Evolutionary conservation across 768 basidiomycete species (phyloP).

Genomic region (Nevesoporus exiguus): DNA sequence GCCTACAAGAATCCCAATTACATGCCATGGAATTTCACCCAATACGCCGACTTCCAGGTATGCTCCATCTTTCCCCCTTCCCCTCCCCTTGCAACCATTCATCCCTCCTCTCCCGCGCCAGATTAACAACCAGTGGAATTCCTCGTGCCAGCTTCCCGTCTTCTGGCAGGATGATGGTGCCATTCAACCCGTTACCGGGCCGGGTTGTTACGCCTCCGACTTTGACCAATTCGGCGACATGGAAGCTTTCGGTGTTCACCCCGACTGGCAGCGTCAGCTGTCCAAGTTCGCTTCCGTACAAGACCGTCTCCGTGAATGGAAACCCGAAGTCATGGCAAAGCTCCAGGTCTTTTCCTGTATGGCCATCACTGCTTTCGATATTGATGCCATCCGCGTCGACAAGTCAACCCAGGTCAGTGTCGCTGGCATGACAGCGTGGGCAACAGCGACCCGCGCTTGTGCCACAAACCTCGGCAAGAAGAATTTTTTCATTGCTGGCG

Average conservation of each 20-base stretch:
- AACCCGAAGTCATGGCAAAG: conserved; percentile 71
- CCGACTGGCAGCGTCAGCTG: conserved; percentile 90
- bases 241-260: conserved; percentile 96
- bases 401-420: conserved; percentile 92
- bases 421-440: conserved; percentile 75
- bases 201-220: conserved; percentile 78
- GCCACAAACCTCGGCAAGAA: conserved; percentile 69
- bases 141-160: conserved; percentile 67
- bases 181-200: conserved; percentile 43
- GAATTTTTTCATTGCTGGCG: conserved; percentile 89
- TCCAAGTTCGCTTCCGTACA: conserved; percentile 96
- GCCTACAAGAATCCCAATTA: conserved; percentile 74
- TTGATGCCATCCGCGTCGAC: conserved; percentile 94
- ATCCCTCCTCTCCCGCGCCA: conserved; percentile 24
- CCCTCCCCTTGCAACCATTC: neutral
- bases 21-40: conserved; percentile 80
- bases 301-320: conserved; percentile 94
- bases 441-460: conserved; percentile 68
- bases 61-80: conserved; percentile 20
- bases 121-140: conserved; percentile 68
- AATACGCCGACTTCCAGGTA: conserved; percentile 81
- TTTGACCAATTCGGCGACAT: conserved; percentile 97
- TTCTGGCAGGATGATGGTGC: conserved; percentile 81
- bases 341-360: conserved; percentile 80
- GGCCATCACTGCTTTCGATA: conserved; percentile 81